Evolutionary conservation across 2,329 filamentous ascomycete genomes (phyloP), one percentile per base, ranked within the genome.

Genomic region (Fusarium pseudograminearum): DNA sequence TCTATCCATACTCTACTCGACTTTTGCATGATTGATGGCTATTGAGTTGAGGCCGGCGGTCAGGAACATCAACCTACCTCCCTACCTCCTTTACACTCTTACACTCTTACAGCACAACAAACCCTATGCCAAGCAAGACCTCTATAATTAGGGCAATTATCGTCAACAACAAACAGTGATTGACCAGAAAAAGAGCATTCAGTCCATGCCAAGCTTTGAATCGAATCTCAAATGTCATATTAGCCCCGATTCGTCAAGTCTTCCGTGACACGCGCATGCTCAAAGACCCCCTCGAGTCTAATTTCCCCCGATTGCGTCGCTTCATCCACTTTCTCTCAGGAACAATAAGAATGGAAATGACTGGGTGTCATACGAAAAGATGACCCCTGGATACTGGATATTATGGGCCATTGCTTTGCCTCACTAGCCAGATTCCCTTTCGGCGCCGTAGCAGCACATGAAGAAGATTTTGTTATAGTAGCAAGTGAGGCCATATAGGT

Each of bases 251-350:
- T 70, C 58, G 67, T 57, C 45, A 55, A 30, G 52, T 56, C 46
- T 47, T 51, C 54, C 33, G 53, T 45, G 52, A 54, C 67, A 64
- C 50, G 34, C 50, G 57, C 41, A 41, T 63, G 56, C 47, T 61
- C 34, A 47, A 33, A 24, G 14, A 15, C 28, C 61, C 66, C 61
- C 41, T 40, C 44, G 11, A 26, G 61, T 63, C 46, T 56, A 71
- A 70, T 71, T 68, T 70, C 67, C 67, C 31, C 63, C 52, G 63
- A 71, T 50, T 59, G 57, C 61, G 66, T 70, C 58, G 67, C 67
- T 61, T 70, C 60, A 61, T 42, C 51, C 55, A 54, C 51, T 38
- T 51, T 40, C 48, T n/a, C 20, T 20, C 48, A 30, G 48, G n/a
- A 51, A 41, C 24, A 51, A 51, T 40, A n/a, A 34, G 33, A 41